These are phyloP conservation scores for Ogataea chonburiensis DNA, from an alignment of 805 yeast species.

Conservation along the genomic window DNA sequence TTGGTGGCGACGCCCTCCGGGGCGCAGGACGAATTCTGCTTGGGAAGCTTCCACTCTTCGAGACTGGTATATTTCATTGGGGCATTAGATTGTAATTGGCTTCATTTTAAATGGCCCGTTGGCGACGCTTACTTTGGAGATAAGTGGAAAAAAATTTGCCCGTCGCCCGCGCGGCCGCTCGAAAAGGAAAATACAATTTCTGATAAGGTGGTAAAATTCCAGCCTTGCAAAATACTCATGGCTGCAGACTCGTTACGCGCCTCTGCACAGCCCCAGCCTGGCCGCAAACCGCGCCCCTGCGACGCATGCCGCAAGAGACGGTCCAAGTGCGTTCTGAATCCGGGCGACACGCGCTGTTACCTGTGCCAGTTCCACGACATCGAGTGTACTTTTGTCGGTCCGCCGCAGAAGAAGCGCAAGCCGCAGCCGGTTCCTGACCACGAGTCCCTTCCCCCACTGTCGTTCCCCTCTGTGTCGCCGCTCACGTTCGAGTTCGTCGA, in stretches of 20 bases:
- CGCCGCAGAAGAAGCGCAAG: conserved; percentile 19
- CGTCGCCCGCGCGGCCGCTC: conserved; percentile 3
- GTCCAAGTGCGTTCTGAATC: conserved; percentile 19
- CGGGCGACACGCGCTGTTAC: conserved; percentile 12
- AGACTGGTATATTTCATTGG: conserved; percentile 8
- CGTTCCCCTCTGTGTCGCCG: neutral
- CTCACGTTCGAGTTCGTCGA: neutral
- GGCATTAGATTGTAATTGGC: conserved; percentile 1
- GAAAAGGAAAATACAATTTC: neutral
- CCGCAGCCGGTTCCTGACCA: neutral
- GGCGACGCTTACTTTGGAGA: too few species aligned
- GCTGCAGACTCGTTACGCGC: neutral
- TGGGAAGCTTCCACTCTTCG: conserved; percentile 17
- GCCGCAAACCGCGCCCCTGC: conserved; percentile 14
- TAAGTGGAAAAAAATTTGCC: neutral
- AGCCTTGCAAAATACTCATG: neutral
- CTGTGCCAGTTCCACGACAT: conserved; percentile 18
- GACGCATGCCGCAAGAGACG: conserved; percentile 20
- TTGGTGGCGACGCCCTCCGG: conserved; percentile 21
- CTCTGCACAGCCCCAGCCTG: neutral
- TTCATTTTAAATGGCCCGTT: conserved; percentile 9
- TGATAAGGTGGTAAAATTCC: neutral
- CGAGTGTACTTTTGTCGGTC: conserved; percentile 18
- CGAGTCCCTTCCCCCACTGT: neutral
- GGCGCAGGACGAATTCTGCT: conserved; percentile 20